phyloP scores from a whole-genome alignment of 164 flowering plant genomes.

The Stephania cephalantha region DNA sequence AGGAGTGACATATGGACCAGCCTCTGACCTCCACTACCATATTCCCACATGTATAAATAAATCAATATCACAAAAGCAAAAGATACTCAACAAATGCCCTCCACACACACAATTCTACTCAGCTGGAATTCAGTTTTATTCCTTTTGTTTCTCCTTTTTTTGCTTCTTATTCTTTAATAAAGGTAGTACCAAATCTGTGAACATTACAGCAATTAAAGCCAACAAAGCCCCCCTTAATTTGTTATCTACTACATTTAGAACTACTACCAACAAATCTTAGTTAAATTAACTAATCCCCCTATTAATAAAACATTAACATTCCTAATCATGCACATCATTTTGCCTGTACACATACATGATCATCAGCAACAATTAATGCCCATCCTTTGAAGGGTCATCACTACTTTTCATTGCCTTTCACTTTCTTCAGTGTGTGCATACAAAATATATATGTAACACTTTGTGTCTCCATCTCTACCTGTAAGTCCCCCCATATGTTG shows the following conservation, averaged over 20 bases:
- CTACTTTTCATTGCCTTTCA: constrained; percentile 1
- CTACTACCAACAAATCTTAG: constrained; percentile 7
- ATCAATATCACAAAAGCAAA: constrained; percentile 23
- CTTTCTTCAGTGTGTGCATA: neutral
- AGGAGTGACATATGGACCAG: constrained; percentile 34
- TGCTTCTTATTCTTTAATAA: neutral
- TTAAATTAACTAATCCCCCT: constrained; percentile 12
- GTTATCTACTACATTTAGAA: constrained; percentile 24
- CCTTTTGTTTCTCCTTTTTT: constrained; percentile 12
- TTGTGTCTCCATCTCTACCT: constrained; percentile 24
- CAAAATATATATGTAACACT: no score
- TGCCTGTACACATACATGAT: constrained; percentile 27
- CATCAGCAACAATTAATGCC: constrained; percentile 6
- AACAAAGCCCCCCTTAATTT: constrained; percentile 27
- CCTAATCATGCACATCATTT: constrained; percentile 35
- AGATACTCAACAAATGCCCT: constrained; percentile 33
- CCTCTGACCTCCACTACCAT: constrained; percentile 49
- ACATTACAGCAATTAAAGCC: constrained; percentile 17
- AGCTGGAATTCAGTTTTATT: constrained; percentile 26
- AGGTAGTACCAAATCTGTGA: constrained; percentile 2
- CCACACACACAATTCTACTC: constrained; percentile 29
- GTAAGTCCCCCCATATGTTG: constrained; percentile 69
- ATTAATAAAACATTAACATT: constrained; percentile 43
- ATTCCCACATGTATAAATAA: constrained; percentile 34
- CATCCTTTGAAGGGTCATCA: constrained; percentile 8